Evolutionary conservation across 306 rosid species (phyloP).

Genomic region (Begonia fuchsioides): DNA sequence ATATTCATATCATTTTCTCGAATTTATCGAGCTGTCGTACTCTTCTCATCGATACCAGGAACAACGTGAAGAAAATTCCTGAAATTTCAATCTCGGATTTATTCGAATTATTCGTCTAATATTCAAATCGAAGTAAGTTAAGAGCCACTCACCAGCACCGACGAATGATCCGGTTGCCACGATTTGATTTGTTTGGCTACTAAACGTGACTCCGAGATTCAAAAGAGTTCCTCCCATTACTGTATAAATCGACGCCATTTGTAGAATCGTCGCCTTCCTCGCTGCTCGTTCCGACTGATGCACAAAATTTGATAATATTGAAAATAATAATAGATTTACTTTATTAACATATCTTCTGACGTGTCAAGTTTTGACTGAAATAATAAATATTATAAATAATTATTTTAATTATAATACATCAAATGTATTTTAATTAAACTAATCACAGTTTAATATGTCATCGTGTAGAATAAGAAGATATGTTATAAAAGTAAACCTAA

Average conservation of each 20-base stretch:
- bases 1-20: too few relatives aligned
- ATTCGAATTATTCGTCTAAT: neutral
- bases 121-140: too few relatives aligned
- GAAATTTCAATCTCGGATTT: conserved; percentile 12
- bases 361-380: too few relatives aligned
- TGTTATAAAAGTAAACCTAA: too few relatives aligned
- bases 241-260: conserved; percentile 72
- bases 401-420: too few relatives aligned
- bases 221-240: conserved; percentile 77
- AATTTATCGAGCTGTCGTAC: too few relatives aligned
- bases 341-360: too few relatives aligned
- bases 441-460: too few relatives aligned
- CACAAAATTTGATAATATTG: neutral
- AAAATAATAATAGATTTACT: too few relatives aligned
- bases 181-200: conserved; percentile 55
- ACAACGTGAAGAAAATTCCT: conserved; percentile 47
- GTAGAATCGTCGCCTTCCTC: conserved; percentile 60
- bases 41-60: conserved; percentile 59
- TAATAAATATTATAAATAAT: too few relatives aligned
- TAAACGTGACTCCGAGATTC: conserved; percentile 59
- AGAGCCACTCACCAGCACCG: conserved; percentile 52
- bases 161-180: conserved; percentile 74
- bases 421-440: too few relatives aligned
- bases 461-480: too few relatives aligned
- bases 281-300: conserved; percentile 90